Evolutionary conservation across 805 yeast genomes (phyloP), one percentile per base, ranked within the genome.

Genomic region (Wickerhamiella australiensis): DNA sequence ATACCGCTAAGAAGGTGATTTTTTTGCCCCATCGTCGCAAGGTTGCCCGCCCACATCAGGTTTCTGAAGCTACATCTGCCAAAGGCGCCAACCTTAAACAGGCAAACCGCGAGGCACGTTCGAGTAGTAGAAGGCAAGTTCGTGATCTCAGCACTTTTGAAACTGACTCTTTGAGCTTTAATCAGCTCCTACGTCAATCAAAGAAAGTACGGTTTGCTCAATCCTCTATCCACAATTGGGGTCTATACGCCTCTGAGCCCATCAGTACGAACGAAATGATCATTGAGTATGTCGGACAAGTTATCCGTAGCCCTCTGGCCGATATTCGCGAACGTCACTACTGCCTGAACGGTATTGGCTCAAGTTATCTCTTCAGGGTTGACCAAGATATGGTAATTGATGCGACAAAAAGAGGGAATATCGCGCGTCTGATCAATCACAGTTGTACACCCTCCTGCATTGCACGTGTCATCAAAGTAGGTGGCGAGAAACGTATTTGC

Each of bases 191-290:
- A 56, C 87, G 85, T 61, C 75, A 96, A 54, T 85, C 82, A 64
- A 90, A 90, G 60, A 95, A 95, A 0, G 96, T 90, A 7, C 82
- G 92, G n/a, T 88, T 88, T 71, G 96, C 96, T 0, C 73, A 97
- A 49, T 87, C 96, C 2, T 94, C 96, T 0, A 92, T 92, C 60
- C 98, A 92, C 64, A 86, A 90, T 61, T 92, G 98, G 98, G 99
- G 99, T 0, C 68, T 92, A 36, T 92, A 87, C 66, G 98, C 99
- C 0, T 68, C 85, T 59, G 97, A 92, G 60, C 94, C 94, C 1
- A 92, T 92, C 61, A 84, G 86, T n/a, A 94, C 92, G 0, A 83
- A 80, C 56, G 98, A 92, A 65, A 90, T 92, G 96, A 87, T 92
- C 60, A 90, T 92, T 52, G 99, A 92, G 65, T 92, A 92, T 59